A percentile compares a stretch with the other conserved stretches of the same genome.
Evolutionary conservation across 2,329 filamentous ascomycete species (phyloP).

Genomic region (Raffaelea ambrosiae): DNA sequence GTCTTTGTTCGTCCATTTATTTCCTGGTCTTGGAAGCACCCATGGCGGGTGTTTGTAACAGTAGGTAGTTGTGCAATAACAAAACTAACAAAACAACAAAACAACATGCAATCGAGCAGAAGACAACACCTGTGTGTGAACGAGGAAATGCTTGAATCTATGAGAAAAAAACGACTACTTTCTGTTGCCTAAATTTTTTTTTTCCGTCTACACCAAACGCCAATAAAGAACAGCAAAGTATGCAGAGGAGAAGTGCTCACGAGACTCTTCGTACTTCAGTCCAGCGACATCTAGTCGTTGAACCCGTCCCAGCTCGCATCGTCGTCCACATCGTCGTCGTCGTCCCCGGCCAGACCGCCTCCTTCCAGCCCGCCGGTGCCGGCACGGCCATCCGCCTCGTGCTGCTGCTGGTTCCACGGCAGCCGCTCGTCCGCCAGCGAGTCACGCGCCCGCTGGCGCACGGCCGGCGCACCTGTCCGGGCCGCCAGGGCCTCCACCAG

Average conservation of each 20-base stretch:
- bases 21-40: too few relatives aligned
- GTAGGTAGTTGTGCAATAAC: too few relatives aligned
- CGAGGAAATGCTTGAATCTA: too few relatives aligned
- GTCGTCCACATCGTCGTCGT: slow-evolving; percentile 24
- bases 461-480: slow-evolving; percentile 58
- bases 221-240: neutral
- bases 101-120: too few relatives aligned
- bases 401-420: slow-evolving; percentile 40
- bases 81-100: too few relatives aligned
- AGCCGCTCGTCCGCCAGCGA: slow-evolving; percentile 67
- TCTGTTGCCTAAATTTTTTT: neutral
- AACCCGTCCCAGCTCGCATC: slow-evolving; percentile 61
- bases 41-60: too few relatives aligned
- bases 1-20: too few relatives aligned
- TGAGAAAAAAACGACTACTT: too few relatives aligned
- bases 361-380: neutral
- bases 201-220: neutral
- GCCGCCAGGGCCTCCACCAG: slow-evolving; percentile 48
- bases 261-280: too few relatives aligned
- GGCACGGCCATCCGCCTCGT: neutral
- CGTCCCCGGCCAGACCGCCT: slow-evolving; percentile 18
- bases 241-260: too few relatives aligned
- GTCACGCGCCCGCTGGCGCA: slow-evolving; percentile 62
- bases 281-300: slow-evolving; percentile 37
- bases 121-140: too few relatives aligned